Evolutionary conservation across 1,139 yeast genomes (phyloP).

Genomic region (Candida sanyaensis): DNA sequence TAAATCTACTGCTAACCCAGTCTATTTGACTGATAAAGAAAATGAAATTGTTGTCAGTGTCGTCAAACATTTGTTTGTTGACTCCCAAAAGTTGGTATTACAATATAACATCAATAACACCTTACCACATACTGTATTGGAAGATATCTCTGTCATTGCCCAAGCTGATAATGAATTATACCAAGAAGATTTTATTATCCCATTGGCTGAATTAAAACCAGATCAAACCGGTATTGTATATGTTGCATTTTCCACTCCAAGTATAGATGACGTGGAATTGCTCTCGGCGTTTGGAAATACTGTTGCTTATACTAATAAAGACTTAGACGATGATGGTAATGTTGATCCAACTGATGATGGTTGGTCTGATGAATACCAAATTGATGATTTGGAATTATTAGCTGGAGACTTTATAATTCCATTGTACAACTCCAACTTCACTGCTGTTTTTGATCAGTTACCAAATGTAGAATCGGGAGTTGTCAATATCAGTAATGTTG

Average conservation of each 20-base stretch:
- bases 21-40: slow-evolving; percentile 85
- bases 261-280: slow-evolving; percentile 40
- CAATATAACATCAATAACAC: slow-evolving; percentile 89
- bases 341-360: slow-evolving; percentile 76
- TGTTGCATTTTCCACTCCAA: slow-evolving; percentile 70
- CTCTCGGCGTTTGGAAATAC: slow-evolving; percentile 66
- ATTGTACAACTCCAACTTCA: slow-evolving; percentile 76
- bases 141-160: slow-evolving; percentile 74
- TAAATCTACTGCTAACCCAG: slow-evolving; percentile 62
- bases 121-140: slow-evolving; percentile 72
- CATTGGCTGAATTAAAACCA: slow-evolving; percentile 73
- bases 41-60: slow-evolving; percentile 91
- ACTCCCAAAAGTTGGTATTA: slow-evolving; percentile 69
- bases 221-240: slow-evolving; percentile 73
- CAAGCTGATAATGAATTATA: slow-evolving; percentile 63
- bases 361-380: slow-evolving; percentile 89
- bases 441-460: slow-evolving; percentile 73
- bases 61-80: slow-evolving; percentile 74
- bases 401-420: slow-evolving; percentile 87
- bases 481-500: slow-evolving; percentile 38
- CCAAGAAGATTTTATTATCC: slow-evolving; percentile 72
- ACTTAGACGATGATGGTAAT: slow-evolving; percentile 75
- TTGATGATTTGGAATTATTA: slow-evolving; percentile 73
- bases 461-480: slow-evolving; percentile 31
- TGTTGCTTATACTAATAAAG: slow-evolving; percentile 76